Percentiles rank a stretch among this genome's conserved stretches.
phyloP scores from a whole-genome alignment of 441 rosid species.

The Flueggea neowawraea region DNA sequence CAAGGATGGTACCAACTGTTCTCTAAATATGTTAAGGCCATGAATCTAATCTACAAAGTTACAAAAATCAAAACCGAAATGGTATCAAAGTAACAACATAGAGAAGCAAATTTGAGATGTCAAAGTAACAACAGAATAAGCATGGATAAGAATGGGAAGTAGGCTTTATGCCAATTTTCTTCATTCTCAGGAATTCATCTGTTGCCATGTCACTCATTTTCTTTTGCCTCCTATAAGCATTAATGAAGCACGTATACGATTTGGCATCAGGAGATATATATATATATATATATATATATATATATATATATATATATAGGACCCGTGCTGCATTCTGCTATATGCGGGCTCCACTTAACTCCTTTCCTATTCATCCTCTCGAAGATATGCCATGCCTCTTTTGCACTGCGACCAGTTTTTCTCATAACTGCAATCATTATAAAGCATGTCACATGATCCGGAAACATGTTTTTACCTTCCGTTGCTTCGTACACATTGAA shows the following conservation, averaged over 20 bases:
- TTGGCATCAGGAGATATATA: conserved; percentile 62
- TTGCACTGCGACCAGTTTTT: conserved; percentile 54
- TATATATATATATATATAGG: no score
- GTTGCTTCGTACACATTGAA: conserved; percentile 59
- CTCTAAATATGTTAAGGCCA: no score
- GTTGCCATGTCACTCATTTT: conserved; percentile 86
- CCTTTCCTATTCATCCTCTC: conserved; percentile 74
- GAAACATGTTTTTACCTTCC: conserved; percentile 54
- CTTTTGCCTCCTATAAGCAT: conserved; percentile 78
- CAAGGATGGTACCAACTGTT: no score
- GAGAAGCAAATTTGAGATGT: conserved; percentile 20
- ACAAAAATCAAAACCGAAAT: no score
- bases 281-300: no score
- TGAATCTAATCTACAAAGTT: no score
- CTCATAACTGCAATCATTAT: conserved; percentile 74
- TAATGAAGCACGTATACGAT: conserved; percentile 72
- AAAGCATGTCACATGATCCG: conserved; percentile 75
- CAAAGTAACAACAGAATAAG: conserved; percentile 72
- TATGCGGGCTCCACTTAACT: conserved; percentile 78
- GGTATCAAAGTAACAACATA: no score
- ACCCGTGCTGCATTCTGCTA: conserved; percentile 90
- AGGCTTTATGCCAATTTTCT: conserved; percentile 63
- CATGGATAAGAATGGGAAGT: conserved; percentile 82
- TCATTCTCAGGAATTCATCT: conserved; percentile 71
- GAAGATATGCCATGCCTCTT: conserved; percentile 76